Evolutionary conservation across 2,329 filamentous ascomycete genomes (phyloP).

Genomic region (Cytospora mali): DNA sequence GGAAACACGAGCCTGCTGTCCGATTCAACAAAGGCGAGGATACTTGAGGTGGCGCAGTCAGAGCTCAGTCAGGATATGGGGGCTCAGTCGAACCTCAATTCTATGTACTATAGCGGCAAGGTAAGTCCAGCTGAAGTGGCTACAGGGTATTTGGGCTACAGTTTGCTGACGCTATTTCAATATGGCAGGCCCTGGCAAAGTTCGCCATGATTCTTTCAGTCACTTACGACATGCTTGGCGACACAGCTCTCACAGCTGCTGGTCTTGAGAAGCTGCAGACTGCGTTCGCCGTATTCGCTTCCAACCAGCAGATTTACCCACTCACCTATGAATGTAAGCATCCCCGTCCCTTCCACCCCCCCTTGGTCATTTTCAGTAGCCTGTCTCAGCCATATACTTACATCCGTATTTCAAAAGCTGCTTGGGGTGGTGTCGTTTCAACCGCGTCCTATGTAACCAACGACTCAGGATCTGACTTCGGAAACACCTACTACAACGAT

Average conservation of each 20-base stretch:
- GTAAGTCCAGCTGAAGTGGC: slow-evolving; percentile 41
- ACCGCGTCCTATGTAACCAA: slow-evolving; percentile 71
- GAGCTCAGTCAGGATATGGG: slow-evolving; percentile 79
- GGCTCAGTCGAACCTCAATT: slow-evolving; percentile 73
- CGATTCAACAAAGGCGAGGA: slow-evolving; percentile 57
- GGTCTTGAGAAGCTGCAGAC: slow-evolving; percentile 65
- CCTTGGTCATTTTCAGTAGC: too few relatives aligned
- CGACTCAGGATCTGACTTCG: slow-evolving; percentile 77
- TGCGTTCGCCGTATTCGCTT: slow-evolving; percentile 66
- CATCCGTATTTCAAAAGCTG: slow-evolving; percentile 34
- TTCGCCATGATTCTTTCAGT: slow-evolving; percentile 72
- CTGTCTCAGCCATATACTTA: background rate
- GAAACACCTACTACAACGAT: slow-evolving; percentile 83
- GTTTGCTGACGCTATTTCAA: slow-evolving; percentile 15
- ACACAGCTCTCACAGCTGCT: slow-evolving; percentile 57
- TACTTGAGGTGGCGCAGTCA: slow-evolving; percentile 64
- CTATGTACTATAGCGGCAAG: slow-evolving; percentile 94
- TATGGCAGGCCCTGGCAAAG: slow-evolving; percentile 66
- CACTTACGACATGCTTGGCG: slow-evolving; percentile 63
- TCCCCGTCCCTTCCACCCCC: too few relatives aligned
- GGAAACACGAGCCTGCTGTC: slow-evolving; percentile 52
- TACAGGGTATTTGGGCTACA: background rate
- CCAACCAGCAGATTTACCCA: slow-evolving; percentile 68
- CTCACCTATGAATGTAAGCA: slow-evolving; percentile 64
- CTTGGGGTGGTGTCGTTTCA: slow-evolving; percentile 82